Conservation (phyloP, 768 basidiomycete genomes). For the Calocera viscosa region DNA sequence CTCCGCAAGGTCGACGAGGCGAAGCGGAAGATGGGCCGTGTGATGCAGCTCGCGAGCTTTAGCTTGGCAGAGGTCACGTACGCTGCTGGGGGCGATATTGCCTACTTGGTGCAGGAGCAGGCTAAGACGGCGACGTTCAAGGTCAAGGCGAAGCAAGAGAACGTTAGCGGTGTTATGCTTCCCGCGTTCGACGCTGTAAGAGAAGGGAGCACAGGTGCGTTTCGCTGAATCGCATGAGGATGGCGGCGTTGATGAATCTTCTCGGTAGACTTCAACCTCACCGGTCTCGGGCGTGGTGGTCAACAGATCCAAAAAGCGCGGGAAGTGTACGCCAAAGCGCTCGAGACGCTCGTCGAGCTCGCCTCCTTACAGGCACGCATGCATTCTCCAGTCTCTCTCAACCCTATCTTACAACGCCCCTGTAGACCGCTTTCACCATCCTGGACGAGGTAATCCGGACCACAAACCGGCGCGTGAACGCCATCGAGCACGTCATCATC, state of each 20-base stretch:
- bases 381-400: not conserved
- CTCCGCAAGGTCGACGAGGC: constrained; percentile 97
- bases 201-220: constrained; percentile 64
- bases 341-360: constrained; percentile 92
- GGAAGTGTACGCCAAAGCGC: constrained; percentile 94
- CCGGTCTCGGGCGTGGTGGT: constrained; percentile 90
- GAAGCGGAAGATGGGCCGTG: constrained; percentile 96
- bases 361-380: constrained; percentile 57
- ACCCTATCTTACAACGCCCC: not conserved
- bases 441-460: constrained; percentile 98
- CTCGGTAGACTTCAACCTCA: constrained; percentile 78
- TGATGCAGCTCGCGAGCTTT: constrained; percentile 98
- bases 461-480: constrained; percentile 98
- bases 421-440: constrained; percentile 92
- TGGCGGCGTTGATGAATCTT: not conserved
- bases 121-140: constrained; percentile 83
- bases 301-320: constrained; percentile 91
- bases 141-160: constrained; percentile 92
- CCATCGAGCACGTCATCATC: constrained; percentile 94
- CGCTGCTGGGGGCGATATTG: constrained; percentile 84
- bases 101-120: constrained; percentile 94
- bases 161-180: constrained; percentile 90
- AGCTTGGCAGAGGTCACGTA: constrained; percentile 98
- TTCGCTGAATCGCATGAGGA: not conserved
- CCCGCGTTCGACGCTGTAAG: constrained; percentile 92